phyloP scores from a whole-genome alignment of 2,329 filamentous ascomycete genomes.

The Chrysosporium keratinophilum region DNA sequence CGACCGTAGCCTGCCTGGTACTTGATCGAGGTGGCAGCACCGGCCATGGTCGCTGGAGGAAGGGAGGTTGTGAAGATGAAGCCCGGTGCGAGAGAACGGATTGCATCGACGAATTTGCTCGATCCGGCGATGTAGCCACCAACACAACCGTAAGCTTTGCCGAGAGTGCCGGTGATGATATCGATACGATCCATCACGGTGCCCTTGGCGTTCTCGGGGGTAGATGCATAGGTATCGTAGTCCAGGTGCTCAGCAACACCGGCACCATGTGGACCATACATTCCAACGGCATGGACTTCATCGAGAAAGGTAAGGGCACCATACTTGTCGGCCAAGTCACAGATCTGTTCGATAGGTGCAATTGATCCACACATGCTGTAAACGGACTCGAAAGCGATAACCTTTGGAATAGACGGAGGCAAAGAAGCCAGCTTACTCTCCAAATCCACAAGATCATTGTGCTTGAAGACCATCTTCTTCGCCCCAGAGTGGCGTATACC shows the following conservation, averaged over 20 bases:
- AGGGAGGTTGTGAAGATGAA: slow-evolving; percentile 99
- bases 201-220: slow-evolving; percentile 49
- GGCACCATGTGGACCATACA: slow-evolving; percentile 94
- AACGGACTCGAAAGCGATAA: slow-evolving; percentile 96
- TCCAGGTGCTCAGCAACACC: slow-evolving; percentile 97
- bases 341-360: slow-evolving; percentile 90
- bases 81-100: slow-evolving; percentile 86
- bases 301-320: slow-evolving; percentile 95
- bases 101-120: slow-evolving; percentile 73
- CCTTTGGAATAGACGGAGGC: slow-evolving; percentile 78
- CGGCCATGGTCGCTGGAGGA: slow-evolving; percentile 93
- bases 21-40: slow-evolving; percentile 80
- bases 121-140: slow-evolving; percentile 96
- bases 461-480: slow-evolving; percentile 96
- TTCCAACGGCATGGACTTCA: slow-evolving; percentile 96
- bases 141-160: slow-evolving; percentile 95
- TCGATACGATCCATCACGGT: slow-evolving; percentile 93
- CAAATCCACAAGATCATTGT: slow-evolving; percentile 89
- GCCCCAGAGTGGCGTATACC: slow-evolving; percentile 95
- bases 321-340: slow-evolving; percentile 93
- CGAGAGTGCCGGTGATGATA: slow-evolving; percentile 93
- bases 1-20: slow-evolving; percentile 80
- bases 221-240: slow-evolving; percentile 71
- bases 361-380: slow-evolving; percentile 99
- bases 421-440: slow-evolving; percentile 86